Percentiles rank a stretch among this genome's conserved stretches.
phyloP scores from a whole-genome alignment of 306 rosid genomes.

The Cucumis sativus region Cucumber_9930_V3 NC_026658.2:1201501-1202000 shows the following conservation, averaged over 20 bases:
- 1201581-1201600: background rate
- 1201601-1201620: background rate
- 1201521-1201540: slow-evolving; percentile 70
- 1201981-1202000: background rate
- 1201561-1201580: slow-evolving; percentile 28
- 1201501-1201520: slow-evolving; percentile 53
- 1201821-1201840: slow-evolving; percentile 86
- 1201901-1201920: slow-evolving; percentile 89
- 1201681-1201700: background rate
- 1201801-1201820: slow-evolving; percentile 38
- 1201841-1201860: slow-evolving; percentile 90
- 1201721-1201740: background rate
- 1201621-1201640: background rate
- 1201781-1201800: background rate
- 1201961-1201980: background rate
- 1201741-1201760: background rate
- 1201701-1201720: background rate
- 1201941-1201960: background rate
- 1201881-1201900: slow-evolving; percentile 90
- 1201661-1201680: background rate
- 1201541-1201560: slow-evolving; percentile 88
- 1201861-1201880: slow-evolving; percentile 83
- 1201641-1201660: background rate
- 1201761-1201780: background rate
- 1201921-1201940: slow-evolving; percentile 68